phyloP scores from a whole-genome alignment of 495 filamentous ascomycete species.

The Annulohypoxylon bovei region DNA sequence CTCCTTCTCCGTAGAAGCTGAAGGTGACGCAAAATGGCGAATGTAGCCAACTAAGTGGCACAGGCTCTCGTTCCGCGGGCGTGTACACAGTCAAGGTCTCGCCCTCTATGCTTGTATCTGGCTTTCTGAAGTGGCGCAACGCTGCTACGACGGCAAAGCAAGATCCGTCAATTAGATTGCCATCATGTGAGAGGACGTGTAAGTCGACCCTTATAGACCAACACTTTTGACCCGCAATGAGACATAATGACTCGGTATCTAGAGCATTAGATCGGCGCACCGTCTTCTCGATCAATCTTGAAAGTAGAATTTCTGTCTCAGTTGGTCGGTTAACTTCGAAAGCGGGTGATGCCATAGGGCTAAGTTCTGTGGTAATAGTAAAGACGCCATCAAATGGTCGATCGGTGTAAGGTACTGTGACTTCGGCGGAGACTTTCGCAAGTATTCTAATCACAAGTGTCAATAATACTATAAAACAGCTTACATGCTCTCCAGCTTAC shows the following conservation, averaged over 20 bases:
- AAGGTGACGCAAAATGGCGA: slow-evolving; percentile 89
- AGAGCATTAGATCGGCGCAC: slow-evolving; percentile 90
- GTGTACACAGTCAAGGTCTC: slow-evolving; percentile 83
- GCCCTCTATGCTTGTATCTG: slow-evolving; percentile 84
- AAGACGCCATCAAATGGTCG: slow-evolving; percentile 95
- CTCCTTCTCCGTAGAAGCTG: slow-evolving; percentile 75
- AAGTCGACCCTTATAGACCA: slow-evolving; percentile 91
- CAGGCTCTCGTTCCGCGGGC: slow-evolving; percentile 85
- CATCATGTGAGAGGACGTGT: slow-evolving; percentile 89
- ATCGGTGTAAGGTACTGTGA: slow-evolving; percentile 83
- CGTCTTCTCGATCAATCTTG: slow-evolving; percentile 89
- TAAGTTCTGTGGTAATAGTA: slow-evolving; percentile 87
- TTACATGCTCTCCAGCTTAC: slow-evolving; percentile 53
- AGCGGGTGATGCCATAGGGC: slow-evolving; percentile 89
- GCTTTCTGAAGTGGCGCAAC: slow-evolving; percentile 87
- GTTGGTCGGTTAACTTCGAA: slow-evolving; percentile 87
- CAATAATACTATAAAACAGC: background rate
- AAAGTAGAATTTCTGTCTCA: slow-evolving; percentile 82
- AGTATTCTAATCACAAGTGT: slow-evolving; percentile 67
- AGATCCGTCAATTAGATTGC: slow-evolving; percentile 83
- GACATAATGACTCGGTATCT: slow-evolving; percentile 94
- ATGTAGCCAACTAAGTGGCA: slow-evolving; percentile 88
- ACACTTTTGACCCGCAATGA: slow-evolving; percentile 87
- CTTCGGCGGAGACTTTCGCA: slow-evolving; percentile 85
- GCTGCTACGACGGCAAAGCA: slow-evolving; percentile 89